phyloP scores from a whole-genome alignment of 2,329 filamentous ascomycete species.

The Fusarium bulbicola region DNA sequence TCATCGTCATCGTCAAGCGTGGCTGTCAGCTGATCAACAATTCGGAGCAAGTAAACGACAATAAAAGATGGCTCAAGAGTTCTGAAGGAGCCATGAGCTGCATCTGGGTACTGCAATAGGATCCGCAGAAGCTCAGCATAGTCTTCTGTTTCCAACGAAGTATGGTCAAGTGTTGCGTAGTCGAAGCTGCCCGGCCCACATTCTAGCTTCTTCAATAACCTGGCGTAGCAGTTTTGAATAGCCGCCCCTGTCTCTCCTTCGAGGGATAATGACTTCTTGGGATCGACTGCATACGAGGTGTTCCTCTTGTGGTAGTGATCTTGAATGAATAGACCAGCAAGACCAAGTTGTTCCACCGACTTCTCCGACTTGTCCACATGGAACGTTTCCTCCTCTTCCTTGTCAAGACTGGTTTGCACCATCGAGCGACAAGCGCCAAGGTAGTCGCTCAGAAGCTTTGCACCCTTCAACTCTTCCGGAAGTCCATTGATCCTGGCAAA shows the following conservation, averaged over 20 bases:
- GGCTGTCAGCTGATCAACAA: slow-evolving; percentile 22
- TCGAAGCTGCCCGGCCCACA: background rate
- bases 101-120: slow-evolving; percentile 72
- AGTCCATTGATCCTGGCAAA: slow-evolving; percentile 63
- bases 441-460: slow-evolving; percentile 35
- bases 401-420: background rate
- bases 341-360: slow-evolving; percentile 12
- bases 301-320: slow-evolving; percentile 42
- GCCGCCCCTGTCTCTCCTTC: background rate
- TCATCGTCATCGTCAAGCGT: slow-evolving; percentile 63
- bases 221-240: background rate
- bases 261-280: slow-evolving; percentile 46
- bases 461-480: slow-evolving; percentile 18
- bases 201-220: accelerated
- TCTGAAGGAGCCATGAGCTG: slow-evolving; percentile 69
- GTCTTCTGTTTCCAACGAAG: slow-evolving; percentile 25
- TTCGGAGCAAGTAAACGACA: slow-evolving; percentile 63
- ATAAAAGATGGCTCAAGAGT: slow-evolving; percentile 73
- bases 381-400: slow-evolving; percentile 8
- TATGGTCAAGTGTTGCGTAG: slow-evolving; percentile 19
- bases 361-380: slow-evolving; percentile 22
- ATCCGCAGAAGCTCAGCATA: slow-evolving; percentile 57
- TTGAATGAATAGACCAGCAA: slow-evolving; percentile 35
- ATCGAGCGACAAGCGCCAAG: slow-evolving; percentile 17
- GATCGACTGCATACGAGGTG: slow-evolving; percentile 35